Conservation (phyloP, 1,284 basidiomycete species). For the Ceratobasidium sp. region DNA sequence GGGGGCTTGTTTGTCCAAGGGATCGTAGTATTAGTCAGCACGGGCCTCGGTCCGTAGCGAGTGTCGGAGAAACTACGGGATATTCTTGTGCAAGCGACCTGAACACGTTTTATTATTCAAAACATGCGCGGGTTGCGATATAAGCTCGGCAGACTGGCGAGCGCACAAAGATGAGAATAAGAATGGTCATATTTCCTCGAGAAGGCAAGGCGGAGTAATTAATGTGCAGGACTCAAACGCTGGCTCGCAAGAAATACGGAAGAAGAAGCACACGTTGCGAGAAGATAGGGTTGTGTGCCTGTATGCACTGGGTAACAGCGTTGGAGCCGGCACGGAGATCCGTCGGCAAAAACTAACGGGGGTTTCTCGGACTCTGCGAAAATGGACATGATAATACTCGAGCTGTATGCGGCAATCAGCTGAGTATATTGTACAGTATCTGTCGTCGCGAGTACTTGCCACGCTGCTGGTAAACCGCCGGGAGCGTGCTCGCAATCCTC, state of each 20-base stretch:
- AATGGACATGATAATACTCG: slow-evolving; percentile 37
- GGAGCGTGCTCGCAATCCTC: slow-evolving; percentile 23
- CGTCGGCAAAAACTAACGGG: slow-evolving; percentile 31
- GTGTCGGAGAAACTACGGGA: slow-evolving; percentile 35
- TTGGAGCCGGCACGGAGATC: slow-evolving; percentile 38
- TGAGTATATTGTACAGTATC: slow-evolving; percentile 35
- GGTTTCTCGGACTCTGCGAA: slow-evolving; percentile 25
- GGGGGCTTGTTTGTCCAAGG: not conserved
- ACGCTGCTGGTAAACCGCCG: slow-evolving; percentile 33
- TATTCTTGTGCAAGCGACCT: slow-evolving; percentile 7
- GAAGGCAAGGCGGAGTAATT: slow-evolving; percentile 31
- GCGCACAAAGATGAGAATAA: not conserved
- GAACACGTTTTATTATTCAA: not conserved
- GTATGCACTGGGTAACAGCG: slow-evolving; percentile 26
- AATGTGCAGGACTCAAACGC: not conserved
- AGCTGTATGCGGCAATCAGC: slow-evolving; percentile 29
- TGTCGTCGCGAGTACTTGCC: slow-evolving; percentile 32
- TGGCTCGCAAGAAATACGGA: slow-evolving; percentile 36
- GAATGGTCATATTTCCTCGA: not conserved
- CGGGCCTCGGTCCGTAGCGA: slow-evolving; percentile 19
- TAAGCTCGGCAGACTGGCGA: slow-evolving; percentile 21
- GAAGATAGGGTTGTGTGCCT: slow-evolving; percentile 24
- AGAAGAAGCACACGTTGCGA: slow-evolving; percentile 9
- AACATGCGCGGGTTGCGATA: slow-evolving; percentile 14
- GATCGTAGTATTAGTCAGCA: slow-evolving; percentile 3